phyloP scores from a whole-genome alignment of 495 filamentous ascomycete genomes.

The Chlorociboria aeruginascens region DNA sequence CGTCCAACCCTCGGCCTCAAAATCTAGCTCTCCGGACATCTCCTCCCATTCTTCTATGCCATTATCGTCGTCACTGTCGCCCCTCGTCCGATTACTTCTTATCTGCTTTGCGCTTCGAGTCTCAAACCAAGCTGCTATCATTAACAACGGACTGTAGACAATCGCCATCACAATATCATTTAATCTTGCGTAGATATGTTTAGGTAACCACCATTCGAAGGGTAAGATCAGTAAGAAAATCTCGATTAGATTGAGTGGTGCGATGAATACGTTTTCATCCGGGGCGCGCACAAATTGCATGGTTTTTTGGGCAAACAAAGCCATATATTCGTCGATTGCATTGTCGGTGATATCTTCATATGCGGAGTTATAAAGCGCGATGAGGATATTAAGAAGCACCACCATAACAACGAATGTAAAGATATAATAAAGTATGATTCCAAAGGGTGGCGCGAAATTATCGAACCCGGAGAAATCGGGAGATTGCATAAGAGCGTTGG shows the following conservation, averaged over 20 bases:
- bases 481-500: constrained; percentile 76
- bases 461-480: constrained; percentile 89
- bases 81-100: constrained; percentile 55
- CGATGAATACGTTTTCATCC: constrained; percentile 95
- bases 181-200: constrained; percentile 53
- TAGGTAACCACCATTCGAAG: constrained; percentile 90
- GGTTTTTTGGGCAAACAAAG: constrained; percentile 79
- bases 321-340: constrained; percentile 89
- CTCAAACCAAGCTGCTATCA: constrained; percentile 70
- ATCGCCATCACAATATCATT: constrained; percentile 82
- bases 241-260: constrained; percentile 90
- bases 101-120: constrained; percentile 55
- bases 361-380: constrained; percentile 91
- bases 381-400: constrained; percentile 83
- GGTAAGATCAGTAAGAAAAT: constrained; percentile 67
- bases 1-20: constrained; percentile 70
- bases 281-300: constrained; percentile 94
- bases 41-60: constrained; percentile 84
- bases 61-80: constrained; percentile 83
- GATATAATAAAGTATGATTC: constrained; percentile 83
- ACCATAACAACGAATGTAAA: constrained; percentile 98
- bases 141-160: constrained; percentile 74
- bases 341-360: constrained; percentile 95
- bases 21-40: constrained; percentile 55
- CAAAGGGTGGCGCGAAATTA: constrained; percentile 61